Conservation (phyloP, 306 rosid species). For the Heteromeles arbutifolia region DNA sequence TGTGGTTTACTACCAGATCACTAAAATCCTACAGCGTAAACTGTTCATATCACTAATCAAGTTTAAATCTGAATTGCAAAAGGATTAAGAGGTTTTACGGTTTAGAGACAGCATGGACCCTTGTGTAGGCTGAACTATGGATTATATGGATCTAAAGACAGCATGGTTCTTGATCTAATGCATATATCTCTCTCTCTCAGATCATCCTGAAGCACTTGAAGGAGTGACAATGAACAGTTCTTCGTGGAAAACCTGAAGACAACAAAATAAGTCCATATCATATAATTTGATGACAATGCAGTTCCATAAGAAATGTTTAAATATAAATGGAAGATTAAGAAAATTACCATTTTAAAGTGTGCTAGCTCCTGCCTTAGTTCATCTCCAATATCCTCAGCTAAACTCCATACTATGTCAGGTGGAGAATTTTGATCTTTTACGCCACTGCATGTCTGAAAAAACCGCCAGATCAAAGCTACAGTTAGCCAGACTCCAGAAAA, state of each 20-base stretch:
- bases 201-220: constrained; percentile 10
- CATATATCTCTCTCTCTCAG: background rate
- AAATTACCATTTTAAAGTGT: constrained; percentile 18
- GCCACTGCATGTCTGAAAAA: constrained; percentile 16
- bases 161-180: background rate
- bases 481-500: background rate
- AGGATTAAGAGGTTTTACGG: background rate
- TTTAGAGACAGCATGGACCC: background rate
- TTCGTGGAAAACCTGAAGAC: constrained; percentile 13
- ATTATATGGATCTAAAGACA: background rate
- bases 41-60: background rate
- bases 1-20: background rate
- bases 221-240: constrained; percentile 9
- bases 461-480: background rate
- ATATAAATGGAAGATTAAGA: background rate
- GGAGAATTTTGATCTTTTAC: constrained; percentile 3
- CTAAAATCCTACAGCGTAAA: background rate
- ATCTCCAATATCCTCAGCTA: constrained; percentile 1
- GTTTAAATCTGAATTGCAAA: background rate
- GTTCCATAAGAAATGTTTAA: background rate
- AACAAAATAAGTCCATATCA: background rate
- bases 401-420: constrained; percentile 2
- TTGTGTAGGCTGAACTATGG: background rate
- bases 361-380: constrained; percentile 24
- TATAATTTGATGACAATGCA: background rate